A percentile compares a stretch with the other conserved stretches of the same genome.
Evolutionary conservation across 179 eudicot genomes (phyloP).

Genomic region (Beta lomatogona): DNA sequence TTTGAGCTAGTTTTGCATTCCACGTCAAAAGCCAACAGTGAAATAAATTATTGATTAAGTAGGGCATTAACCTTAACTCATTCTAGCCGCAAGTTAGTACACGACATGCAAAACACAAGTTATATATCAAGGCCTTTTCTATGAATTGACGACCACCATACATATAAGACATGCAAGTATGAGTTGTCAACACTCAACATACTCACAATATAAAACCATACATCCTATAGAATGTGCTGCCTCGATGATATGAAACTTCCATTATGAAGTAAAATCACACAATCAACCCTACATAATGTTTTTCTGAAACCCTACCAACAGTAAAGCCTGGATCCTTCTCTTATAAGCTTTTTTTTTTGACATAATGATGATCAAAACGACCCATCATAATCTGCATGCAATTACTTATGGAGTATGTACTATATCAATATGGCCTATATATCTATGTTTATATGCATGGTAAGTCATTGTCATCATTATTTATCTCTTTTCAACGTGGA

Average conservation of each 20-base stretch:
- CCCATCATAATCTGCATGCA: slow-evolving; percentile 6
- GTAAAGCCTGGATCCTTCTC: neutral
- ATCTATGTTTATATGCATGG: neutral
- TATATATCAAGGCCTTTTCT: neutral
- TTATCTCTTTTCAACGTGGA: neutral
- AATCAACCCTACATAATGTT: neutral
- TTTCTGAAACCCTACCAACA: neutral
- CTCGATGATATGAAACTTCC: neutral
- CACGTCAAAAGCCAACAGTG: neutral
- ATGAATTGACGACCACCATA: neutral
- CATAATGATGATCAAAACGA: slow-evolving; percentile 1
- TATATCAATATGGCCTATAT: neutral
- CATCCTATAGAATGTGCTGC: neutral
- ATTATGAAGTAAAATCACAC: neutral
- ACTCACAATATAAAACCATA: neutral
- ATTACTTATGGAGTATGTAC: neutral
- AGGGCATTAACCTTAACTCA: slow-evolving; percentile 1
- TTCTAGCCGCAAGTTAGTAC: neutral
- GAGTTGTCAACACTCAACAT: no score
- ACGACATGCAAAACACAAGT: neutral
- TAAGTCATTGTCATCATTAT: neutral
- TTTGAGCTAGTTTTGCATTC: neutral
- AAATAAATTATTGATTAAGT: neutral
- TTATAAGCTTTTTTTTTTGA: neutral
- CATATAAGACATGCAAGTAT: neutral